phyloP scores from a whole-genome alignment of 2,329 filamentous ascomycete genomes.

The Trichoderma oligosporum region DNA sequence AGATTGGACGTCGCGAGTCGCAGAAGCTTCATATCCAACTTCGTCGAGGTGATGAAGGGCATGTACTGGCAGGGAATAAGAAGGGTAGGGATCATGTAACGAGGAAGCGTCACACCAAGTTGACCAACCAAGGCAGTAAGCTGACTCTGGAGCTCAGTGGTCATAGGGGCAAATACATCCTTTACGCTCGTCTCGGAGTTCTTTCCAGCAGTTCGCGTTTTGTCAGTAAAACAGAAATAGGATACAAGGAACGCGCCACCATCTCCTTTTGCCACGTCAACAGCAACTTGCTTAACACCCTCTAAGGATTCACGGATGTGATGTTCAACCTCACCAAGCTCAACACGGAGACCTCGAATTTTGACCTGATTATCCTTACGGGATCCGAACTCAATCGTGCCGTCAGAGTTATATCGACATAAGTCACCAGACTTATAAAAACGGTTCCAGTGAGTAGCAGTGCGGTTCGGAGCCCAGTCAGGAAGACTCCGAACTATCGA shows the following conservation, averaged over 20 bases:
- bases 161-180: conserved; percentile 5
- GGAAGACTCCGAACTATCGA: not conserved
- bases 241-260: conserved; percentile 11
- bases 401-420: conserved; percentile 20
- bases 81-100: conserved; percentile 17
- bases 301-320: conserved; percentile 10
- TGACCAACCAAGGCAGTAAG: conserved; percentile 14
- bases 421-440: conserved; percentile 24
- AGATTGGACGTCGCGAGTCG: not conserved
- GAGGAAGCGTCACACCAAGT: conserved; percentile 12
- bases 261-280: conserved; percentile 15
- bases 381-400: conserved; percentile 23
- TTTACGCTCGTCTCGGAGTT: not conserved
- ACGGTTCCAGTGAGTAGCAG: not conserved
- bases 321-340: conserved; percentile 23
- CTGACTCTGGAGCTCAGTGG: conserved; percentile 1
- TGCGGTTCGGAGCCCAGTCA: conserved; percentile 8
- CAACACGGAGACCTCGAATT: conserved; percentile 24
- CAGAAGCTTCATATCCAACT: conserved; percentile 20
- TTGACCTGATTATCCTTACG: conserved; percentile 27
- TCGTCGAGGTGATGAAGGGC: conserved; percentile 18
- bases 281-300: conserved; percentile 13
- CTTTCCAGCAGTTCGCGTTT: conserved; percentile 3
- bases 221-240: conserved; percentile 14
- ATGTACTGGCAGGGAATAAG: conserved; percentile 18